Conservation (phyloP, 495 filamentous ascomycete species). For the Penicillium tannophilum region DNA sequence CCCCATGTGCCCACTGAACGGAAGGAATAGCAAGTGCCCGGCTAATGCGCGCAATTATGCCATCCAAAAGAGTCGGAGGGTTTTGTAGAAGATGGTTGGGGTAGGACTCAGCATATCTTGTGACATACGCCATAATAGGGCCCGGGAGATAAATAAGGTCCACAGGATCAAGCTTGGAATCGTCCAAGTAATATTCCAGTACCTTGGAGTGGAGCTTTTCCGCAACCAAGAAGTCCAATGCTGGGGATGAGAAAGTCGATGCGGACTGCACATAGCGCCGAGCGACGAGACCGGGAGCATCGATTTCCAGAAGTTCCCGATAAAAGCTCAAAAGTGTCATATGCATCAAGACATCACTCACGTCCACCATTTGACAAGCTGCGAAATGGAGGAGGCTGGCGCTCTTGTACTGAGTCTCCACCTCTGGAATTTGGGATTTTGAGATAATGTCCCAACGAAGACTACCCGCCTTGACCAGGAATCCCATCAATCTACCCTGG, state of each 20-base stretch:
- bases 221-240: constrained; percentile 56
- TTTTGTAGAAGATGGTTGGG: constrained; percentile 56
- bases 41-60: constrained; percentile 49
- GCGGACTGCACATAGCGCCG: constrained; percentile 35
- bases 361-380: constrained; percentile 71
- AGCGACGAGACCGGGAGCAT: constrained; percentile 39
- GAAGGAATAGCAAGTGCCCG: constrained; percentile 46
- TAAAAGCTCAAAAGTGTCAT: constrained; percentile 77
- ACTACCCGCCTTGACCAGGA: constrained; percentile 66
- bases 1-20: constrained; percentile 53
- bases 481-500: constrained; percentile 72
- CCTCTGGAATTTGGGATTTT: constrained; percentile 56
- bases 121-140: constrained; percentile 58
- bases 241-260: constrained; percentile 51
- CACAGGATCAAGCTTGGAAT: constrained; percentile 51
- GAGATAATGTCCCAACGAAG: constrained; percentile 66
- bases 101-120: constrained; percentile 56
- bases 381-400: constrained; percentile 74
- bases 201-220: constrained; percentile 53
- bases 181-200: constrained; percentile 55
- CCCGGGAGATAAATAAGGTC: constrained; percentile 55
- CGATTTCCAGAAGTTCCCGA: constrained; percentile 58
- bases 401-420: constrained; percentile 58
- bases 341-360: constrained; percentile 77
- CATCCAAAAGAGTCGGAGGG: constrained; percentile 37